These are phyloP conservation scores for Plasmodium knowlesi DNA, from an alignment of 169 alveolate species.

Conservation along the genomic window DNA sequence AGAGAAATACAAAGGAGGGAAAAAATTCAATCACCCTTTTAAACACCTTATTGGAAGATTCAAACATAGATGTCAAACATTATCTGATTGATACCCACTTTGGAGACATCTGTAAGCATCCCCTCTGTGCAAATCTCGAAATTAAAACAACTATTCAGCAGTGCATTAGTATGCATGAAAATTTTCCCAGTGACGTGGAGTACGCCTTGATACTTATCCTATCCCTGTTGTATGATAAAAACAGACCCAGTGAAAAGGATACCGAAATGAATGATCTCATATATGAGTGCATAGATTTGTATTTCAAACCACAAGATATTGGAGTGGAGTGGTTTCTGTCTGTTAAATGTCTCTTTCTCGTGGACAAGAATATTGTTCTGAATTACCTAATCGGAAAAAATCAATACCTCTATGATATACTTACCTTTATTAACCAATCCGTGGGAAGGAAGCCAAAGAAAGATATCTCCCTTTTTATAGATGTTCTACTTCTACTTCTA, in stretches of 20 bases:
- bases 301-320: constrained; percentile 32
- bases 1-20: not conserved
- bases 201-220: constrained; percentile 22
- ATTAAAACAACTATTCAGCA: constrained; percentile 44
- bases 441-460: constrained; percentile 46
- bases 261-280: constrained; percentile 51
- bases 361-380: constrained; percentile 47
- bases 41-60: not conserved
- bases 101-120: constrained; percentile 24
- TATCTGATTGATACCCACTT: constrained; percentile 29
- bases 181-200: constrained; percentile 38
- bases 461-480: constrained; percentile 20
- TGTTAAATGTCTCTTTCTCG: constrained; percentile 62
- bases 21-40: not conserved
- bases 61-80: not conserved
- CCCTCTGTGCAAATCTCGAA: constrained; percentile 41
- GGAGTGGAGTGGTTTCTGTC: constrained; percentile 46
- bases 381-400: constrained; percentile 61
- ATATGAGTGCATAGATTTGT: constrained; percentile 37
- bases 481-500: constrained; percentile 30
- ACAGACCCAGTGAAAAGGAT: constrained; percentile 69
- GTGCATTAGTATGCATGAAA: constrained; percentile 36
- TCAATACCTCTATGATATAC: constrained; percentile 22
- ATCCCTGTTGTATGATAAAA: constrained; percentile 24
- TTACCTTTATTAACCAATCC: constrained; percentile 32